Evolutionary conservation across 805 yeast species (phyloP).

Genomic region (Jamesozyma jinghongensis): DNA sequence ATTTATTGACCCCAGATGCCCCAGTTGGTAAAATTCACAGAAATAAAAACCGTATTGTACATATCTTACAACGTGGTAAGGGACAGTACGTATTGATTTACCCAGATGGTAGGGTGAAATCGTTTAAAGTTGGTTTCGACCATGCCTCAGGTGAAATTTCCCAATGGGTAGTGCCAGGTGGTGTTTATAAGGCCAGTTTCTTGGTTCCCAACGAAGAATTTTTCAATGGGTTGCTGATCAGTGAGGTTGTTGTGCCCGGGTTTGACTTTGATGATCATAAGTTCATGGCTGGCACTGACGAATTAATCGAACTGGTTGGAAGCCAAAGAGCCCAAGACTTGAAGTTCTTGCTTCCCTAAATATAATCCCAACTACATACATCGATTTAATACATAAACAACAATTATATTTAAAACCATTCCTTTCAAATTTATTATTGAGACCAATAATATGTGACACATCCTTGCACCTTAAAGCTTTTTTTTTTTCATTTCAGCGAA

Average conservation of each 20-base stretch:
- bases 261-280: constrained; percentile 47
- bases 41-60: constrained; percentile 45
- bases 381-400: not conserved
- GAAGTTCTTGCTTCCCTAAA: constrained; percentile 29
- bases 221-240: constrained; percentile 37
- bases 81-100: constrained; percentile 47
- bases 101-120: constrained; percentile 41
- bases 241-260: constrained; percentile 56
- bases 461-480: no score
- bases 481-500: no score
- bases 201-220: constrained; percentile 33
- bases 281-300: constrained; percentile 33
- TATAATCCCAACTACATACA: not conserved
- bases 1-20: constrained; percentile 41
- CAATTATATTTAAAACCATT: no score
- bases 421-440: no score
- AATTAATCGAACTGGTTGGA: constrained; percentile 33
- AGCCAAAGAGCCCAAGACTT: constrained; percentile 29
- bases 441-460: no score
- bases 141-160: constrained; percentile 38
- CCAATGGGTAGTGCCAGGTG: constrained; percentile 61
- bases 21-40: constrained; percentile 45
- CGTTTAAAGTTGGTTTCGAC: constrained; percentile 47
- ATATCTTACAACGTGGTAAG: constrained; percentile 45
- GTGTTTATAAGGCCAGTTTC: constrained; percentile 48